phyloP scores from a whole-genome alignment of 805 yeast genomes.

The Debaryomyces tyrocola region DNA sequence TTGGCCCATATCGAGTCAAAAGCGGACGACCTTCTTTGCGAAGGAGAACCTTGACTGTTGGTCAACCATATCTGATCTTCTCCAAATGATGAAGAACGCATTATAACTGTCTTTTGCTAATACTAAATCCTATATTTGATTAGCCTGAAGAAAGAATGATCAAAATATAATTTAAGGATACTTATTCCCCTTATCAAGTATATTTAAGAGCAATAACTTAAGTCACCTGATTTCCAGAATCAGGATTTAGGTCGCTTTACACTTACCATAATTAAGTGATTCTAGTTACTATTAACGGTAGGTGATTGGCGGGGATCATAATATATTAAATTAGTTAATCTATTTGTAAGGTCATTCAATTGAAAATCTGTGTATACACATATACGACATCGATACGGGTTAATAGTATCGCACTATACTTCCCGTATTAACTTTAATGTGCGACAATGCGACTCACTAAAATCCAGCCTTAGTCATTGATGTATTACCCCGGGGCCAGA shows the following conservation, averaged over 20 bases:
- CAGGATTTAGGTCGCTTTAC: neutral
- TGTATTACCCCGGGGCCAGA: no score
- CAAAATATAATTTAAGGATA: neutral
- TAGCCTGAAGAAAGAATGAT: no score
- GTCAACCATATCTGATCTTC: slow-evolving; percentile 5
- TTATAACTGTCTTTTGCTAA: neutral
- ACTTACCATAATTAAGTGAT: neutral
- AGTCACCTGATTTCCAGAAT: neutral
- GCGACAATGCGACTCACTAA: no score
- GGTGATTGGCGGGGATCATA: neutral
- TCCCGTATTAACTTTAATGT: no score
- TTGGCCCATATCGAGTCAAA: slow-evolving; percentile 19
- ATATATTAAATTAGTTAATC: neutral
- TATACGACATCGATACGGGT: neutral
- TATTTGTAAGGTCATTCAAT: neutral
- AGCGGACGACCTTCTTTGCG: slow-evolving; percentile 11
- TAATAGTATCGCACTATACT: no score
- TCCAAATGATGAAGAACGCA: slow-evolving; percentile 11
- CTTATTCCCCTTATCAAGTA: neutral
- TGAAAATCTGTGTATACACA: neutral
- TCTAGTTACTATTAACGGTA: neutral
- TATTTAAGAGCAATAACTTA: neutral
- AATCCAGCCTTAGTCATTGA: no score
- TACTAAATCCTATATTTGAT: neutral
- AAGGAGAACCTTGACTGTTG: neutral